Percentiles rank a stretch among this genome's conserved stretches.
Evolutionary conservation across 805 yeast genomes (phyloP).

Genomic region (Nakazawaea ambrosiae): DNA sequence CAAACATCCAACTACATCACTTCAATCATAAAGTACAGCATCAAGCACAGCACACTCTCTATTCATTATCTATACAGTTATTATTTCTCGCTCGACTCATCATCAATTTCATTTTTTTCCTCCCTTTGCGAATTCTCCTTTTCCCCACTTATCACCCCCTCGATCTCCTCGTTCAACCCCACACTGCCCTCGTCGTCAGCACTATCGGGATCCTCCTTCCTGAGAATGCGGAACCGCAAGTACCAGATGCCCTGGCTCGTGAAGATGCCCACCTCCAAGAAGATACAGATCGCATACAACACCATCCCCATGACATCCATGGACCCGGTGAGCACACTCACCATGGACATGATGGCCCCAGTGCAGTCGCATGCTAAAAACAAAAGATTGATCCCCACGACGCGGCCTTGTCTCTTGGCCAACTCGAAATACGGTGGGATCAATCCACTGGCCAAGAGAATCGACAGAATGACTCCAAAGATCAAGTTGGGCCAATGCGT

Average conservation of each 20-base stretch:
- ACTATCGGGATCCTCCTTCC: too few species aligned
- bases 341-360: constrained; percentile 59
- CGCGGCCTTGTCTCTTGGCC: constrained; percentile 43
- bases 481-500: constrained; percentile 39
- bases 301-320: constrained; percentile 77
- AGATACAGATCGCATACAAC: constrained; percentile 67
- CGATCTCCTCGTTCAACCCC: too few species aligned
- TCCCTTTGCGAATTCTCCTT: too few species aligned
- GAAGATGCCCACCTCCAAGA: constrained; percentile 72
- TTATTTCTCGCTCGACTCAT: too few species aligned
- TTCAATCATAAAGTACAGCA: too few species aligned
- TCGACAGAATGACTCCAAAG: constrained; percentile 42
- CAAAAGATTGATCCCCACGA: constrained; percentile 47
- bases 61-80: too few species aligned
- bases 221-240: constrained; percentile 29
- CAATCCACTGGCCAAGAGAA: constrained; percentile 42
- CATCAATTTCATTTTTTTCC: too few species aligned
- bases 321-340: constrained; percentile 43
- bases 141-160: too few species aligned
- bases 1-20: too few species aligned
- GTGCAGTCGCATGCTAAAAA: constrained; percentile 42
- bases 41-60: too few species aligned
- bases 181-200: too few species aligned
- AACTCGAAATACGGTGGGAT: constrained; percentile 52
- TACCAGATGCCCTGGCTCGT: constrained; percentile 67